Evolutionary conservation across 2,329 filamentous ascomycete genomes (phyloP).

Genomic region (Xylariaceae sp.): DNA sequence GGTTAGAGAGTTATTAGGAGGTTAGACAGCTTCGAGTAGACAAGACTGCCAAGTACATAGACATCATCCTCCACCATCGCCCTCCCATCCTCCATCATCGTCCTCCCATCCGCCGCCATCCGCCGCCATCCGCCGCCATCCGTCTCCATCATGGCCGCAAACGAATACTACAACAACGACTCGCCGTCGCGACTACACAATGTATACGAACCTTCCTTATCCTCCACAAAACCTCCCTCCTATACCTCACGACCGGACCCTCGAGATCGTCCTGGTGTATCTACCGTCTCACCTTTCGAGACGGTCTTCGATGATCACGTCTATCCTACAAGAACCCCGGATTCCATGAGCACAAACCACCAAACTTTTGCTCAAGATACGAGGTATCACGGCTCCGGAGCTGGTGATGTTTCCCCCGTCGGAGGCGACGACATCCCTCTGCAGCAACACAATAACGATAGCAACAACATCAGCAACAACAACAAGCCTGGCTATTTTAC

Average conservation of each 20-base stretch:
- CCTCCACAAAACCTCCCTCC: conserved; percentile 50
- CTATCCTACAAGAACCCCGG: conserved; percentile 53
- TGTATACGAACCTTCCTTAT: conserved; percentile 45
- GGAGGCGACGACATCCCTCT: conserved; percentile 60
- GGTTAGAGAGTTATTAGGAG: too few species aligned
- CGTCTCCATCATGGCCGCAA: conserved; percentile 56
- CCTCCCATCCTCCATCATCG: not conserved
- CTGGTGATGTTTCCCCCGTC: conserved; percentile 44
- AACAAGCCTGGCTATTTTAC: conserved; percentile 25
- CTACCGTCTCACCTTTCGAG: conserved; percentile 60
- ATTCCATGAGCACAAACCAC: conserved; percentile 41
- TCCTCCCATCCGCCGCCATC: not conserved
- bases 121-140: not conserved
- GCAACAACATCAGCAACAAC: conserved; percentile 38
- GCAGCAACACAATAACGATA: conserved; percentile 45
- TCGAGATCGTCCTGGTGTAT: conserved; percentile 34
- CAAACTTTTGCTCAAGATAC: conserved; percentile 57
- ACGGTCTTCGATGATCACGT: conserved; percentile 69
- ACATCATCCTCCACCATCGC: too few species aligned
- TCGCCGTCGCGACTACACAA: conserved; percentile 42
- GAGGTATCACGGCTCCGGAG: conserved; percentile 55
- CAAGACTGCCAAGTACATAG: too few species aligned
- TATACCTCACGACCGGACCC: conserved; percentile 38
- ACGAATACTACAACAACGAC: conserved; percentile 65
- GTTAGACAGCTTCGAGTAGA: too few species aligned